Evolutionary conservation across 306 rosid species (phyloP), one percentile per base, ranked within the genome.

Genomic region (Quercus agrifolia): DNA sequence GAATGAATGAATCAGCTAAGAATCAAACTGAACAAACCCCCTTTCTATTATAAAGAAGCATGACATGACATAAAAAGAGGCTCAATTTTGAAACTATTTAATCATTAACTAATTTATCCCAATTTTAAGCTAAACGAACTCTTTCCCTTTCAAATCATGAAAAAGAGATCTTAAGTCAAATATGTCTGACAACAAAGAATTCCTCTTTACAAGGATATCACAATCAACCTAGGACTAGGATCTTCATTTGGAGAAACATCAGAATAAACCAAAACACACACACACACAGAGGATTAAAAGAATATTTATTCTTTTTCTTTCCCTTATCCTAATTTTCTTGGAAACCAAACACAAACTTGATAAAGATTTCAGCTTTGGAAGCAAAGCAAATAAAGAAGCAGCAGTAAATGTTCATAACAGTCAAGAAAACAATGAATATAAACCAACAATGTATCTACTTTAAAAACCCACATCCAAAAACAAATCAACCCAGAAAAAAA

Each of bases 281-380:
- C 10, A 31, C 35, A 38, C 11, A 12, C 17, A 28, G 1, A 63
- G 41, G 18, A 63, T 3, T 10, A 7, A 10, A 35, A 27, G 17
- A 35, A 78, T 20, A 4, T 56, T n/a, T 19, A 28, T 77, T 8
- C 13, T 56, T 35, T 19, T 73, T 31, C 17, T 15, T 57, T 56
- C 18, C 19, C 14, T 63, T 31, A 18, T 2, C 35, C n/a, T 30
- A 56, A 59, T 21, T 19, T 69, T 54, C 74, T 49, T 9, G 25
- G 55, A 28, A 71, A 52, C 68, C 74, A 81, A 76, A 76, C 51
- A 56, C 20, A 17, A 30, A 17, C 19, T 64, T 64, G 25, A 58
- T 21, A 58, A 58, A 58, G 28, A 21, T 23, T 58, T 18, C 64
- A 58, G 12, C 13, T n/a, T n/a, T 52, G 23, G 19, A 38, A 74